These are phyloP conservation scores for Curvularia lunata DNA, from an alignment of 2,329 filamentous ascomycete genomes.

Conservation along the genomic window DNA sequence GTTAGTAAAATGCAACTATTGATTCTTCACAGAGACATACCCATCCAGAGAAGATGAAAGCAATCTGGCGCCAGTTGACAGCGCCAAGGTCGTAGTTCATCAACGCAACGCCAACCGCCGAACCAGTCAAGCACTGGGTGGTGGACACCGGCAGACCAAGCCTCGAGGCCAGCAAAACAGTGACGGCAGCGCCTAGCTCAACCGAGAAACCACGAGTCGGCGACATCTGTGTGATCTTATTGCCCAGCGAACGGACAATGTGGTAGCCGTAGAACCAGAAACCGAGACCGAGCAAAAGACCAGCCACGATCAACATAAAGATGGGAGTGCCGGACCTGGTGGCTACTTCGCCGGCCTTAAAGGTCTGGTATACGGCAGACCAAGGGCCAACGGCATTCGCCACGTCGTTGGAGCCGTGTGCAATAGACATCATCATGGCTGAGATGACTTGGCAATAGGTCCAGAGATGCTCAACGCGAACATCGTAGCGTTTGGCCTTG, in stretches of 20 bases:
- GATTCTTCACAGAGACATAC: background rate
- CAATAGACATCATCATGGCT: constrained; percentile 75
- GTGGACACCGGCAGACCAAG: constrained; percentile 68
- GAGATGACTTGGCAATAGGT: constrained; percentile 54
- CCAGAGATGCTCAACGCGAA: constrained; percentile 57
- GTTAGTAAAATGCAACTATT: background rate
- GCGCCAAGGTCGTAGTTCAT: constrained; percentile 46
- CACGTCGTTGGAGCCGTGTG: constrained; percentile 73
- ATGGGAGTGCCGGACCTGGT: constrained; percentile 60
- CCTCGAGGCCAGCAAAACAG: constrained; percentile 68
- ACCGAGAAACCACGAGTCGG: constrained; percentile 58
- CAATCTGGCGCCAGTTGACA: constrained; percentile 53
- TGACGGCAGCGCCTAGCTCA: constrained; percentile 58
- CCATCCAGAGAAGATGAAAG: constrained; percentile 45
- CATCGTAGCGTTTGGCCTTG: constrained; percentile 54
- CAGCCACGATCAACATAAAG: constrained; percentile 66
- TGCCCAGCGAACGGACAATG: constrained; percentile 67
- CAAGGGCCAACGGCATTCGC: constrained; percentile 63
- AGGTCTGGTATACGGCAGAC: constrained; percentile 68
- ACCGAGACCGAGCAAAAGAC: constrained; percentile 60
- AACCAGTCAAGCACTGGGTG: constrained; percentile 60
- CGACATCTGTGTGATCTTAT: constrained; percentile 66
- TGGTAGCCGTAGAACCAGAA: constrained; percentile 69
- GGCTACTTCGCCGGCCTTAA: constrained; percentile 57
- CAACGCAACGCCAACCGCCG: constrained; percentile 34